Percentiles rank a stretch among this genome's conserved stretches.
Evolutionary conservation across 1,284 basidiomycete species (phyloP).

Genomic region (Puccinia triticina): DNA sequence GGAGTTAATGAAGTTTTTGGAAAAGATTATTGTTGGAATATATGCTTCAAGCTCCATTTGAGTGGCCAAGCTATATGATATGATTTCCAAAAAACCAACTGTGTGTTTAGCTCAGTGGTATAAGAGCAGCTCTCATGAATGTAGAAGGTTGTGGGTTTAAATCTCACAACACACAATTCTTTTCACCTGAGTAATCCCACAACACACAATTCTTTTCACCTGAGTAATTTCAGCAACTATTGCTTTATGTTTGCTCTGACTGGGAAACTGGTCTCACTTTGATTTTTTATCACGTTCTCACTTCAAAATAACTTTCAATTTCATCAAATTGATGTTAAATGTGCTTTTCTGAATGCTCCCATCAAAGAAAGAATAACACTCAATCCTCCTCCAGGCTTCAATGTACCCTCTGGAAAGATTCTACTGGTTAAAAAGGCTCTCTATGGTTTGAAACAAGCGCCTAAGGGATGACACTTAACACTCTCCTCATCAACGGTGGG

Average conservation of each 20-base stretch:
- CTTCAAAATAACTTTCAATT: not conserved
- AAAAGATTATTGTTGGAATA: no score
- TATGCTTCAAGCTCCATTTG: no score
- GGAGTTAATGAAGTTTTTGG: not conserved
- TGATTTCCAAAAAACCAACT: no score
- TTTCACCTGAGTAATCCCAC: no score
- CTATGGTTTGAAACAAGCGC: conserved; percentile 27
- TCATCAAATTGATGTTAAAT: conserved; percentile 27
- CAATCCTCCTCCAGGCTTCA: not conserved
- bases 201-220: no score
- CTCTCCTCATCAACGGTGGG: no score
- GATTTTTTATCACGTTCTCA: not conserved
- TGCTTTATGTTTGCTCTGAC: not conserved
- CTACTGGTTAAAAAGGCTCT: not conserved
- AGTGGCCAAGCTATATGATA: no score
- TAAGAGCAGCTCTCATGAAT: no score
- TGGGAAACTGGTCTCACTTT: not conserved
- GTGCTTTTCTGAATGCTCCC: conserved; percentile 22
- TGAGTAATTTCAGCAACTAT: no score
- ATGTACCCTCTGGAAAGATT: not conserved
- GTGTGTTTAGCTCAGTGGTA: no score
- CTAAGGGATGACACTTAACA: conserved; percentile 1
- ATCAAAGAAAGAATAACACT: not conserved
- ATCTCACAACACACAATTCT: no score
- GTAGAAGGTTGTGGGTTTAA: no score